Percentiles rank a stretch among this genome's conserved stretches.
These are phyloP conservation scores for Cyclocybe cylindracea DNA, from an alignment of 768 basidiomycete species.

Conservation along the genomic window DNA sequence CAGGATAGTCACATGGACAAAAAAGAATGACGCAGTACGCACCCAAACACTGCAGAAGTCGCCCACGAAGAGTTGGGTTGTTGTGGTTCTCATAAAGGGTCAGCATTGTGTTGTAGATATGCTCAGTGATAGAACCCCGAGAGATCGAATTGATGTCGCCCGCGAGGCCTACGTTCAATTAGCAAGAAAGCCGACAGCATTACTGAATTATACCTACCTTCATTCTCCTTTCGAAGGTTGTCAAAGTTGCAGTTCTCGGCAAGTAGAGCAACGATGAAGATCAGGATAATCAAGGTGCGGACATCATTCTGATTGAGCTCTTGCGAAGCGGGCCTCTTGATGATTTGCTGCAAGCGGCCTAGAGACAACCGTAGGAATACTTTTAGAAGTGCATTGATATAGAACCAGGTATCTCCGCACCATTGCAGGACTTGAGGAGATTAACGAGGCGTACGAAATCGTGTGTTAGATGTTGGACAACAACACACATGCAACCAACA, in stretches of 20 bases:
- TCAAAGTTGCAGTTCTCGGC: slow-evolving; percentile 93
- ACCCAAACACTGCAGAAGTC: slow-evolving; percentile 88
- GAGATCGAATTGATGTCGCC: slow-evolving; percentile 60
- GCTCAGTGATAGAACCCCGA: slow-evolving; percentile 75
- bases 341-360: slow-evolving; percentile 66
- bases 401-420: slow-evolving; percentile 38
- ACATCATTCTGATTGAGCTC: slow-evolving; percentile 49
- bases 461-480: slow-evolving; percentile 82
- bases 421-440: slow-evolving; percentile 83
- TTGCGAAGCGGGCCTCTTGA: slow-evolving; percentile 42
- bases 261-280: slow-evolving; percentile 83
- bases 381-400: not conserved
- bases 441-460: slow-evolving; percentile 79
- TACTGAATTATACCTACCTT: slow-evolving; percentile 42
- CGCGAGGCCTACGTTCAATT: slow-evolving; percentile 44
- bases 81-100: slow-evolving; percentile 69
- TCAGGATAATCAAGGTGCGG: slow-evolving; percentile 64
- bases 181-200: not conserved
- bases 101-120: slow-evolving; percentile 75
- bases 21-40: slow-evolving; percentile 11
- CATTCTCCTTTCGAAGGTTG: slow-evolving; percentile 58
- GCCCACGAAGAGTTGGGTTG: slow-evolving; percentile 60
- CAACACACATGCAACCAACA: slow-evolving; percentile 89
- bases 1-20: not conserved
- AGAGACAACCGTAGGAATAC: slow-evolving; percentile 1